Evolutionary conservation across 2,329 filamentous ascomycete genomes (phyloP).

Genomic region (Alternaria incomplexa): DNA sequence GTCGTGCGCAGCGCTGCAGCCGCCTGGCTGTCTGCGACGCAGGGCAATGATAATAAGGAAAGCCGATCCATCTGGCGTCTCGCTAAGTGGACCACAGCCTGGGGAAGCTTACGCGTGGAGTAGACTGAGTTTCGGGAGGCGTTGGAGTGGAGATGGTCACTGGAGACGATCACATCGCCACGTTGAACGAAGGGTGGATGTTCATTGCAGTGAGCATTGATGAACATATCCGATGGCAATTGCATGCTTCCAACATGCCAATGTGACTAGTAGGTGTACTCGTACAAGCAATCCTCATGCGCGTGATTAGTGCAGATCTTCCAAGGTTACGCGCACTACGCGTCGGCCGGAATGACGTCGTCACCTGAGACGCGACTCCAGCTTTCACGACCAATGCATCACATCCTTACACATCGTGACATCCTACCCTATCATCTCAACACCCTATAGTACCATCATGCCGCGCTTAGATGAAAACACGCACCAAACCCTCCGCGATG

Average conservation of each 20-base stretch:
- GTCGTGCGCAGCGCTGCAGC: conserved; percentile 9
- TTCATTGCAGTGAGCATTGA: background rate
- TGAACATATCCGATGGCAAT: background rate
- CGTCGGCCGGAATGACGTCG: conserved; percentile 7
- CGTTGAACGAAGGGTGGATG: background rate
- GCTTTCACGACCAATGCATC: background rate
- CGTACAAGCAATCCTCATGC: background rate
- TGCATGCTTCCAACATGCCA: background rate
- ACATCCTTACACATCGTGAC: background rate
- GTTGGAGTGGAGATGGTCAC: background rate
- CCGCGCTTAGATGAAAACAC: conserved; percentile 40
- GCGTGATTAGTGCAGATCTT: background rate
- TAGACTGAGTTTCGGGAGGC: conserved; percentile 1
- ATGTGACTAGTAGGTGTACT: background rate
- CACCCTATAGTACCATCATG: conserved; percentile 20
- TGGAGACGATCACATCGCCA: background rate
- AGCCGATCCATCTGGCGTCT: background rate
- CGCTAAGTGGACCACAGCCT: background rate
- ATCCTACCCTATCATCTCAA: background rate
- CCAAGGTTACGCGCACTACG: background rate
- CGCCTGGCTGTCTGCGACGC: conserved; percentile 4
- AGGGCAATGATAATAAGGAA: conserved; percentile 7
- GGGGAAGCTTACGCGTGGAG: conserved; percentile 1
- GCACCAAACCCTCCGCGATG: conserved; percentile 55
- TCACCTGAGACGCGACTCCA: background rate